Evolutionary conservation across 306 rosid species (phyloP).

Genomic region (Betula pendula): DNA sequence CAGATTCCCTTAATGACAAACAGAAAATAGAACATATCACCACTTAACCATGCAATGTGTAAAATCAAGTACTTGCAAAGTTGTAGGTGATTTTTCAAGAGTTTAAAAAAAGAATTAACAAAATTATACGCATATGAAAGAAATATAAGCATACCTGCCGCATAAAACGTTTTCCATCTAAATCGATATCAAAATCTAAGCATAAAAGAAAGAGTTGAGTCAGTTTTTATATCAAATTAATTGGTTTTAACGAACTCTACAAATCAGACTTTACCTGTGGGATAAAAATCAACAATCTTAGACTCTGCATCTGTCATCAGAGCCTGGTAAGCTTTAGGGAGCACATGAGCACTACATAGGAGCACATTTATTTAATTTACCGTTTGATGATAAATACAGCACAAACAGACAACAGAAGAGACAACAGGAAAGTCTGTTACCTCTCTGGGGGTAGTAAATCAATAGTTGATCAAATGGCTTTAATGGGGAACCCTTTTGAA

Average conservation of each 20-base stretch:
- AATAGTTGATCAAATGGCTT: conserved; percentile 60
- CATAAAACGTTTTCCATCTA: conserved; percentile 49
- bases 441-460: conserved; percentile 47
- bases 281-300: conserved; percentile 45
- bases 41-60: neutral
- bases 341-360: conserved; percentile 45
- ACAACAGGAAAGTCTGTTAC: conserved; percentile 16
- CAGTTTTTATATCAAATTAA: neutral
- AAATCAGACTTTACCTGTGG: conserved; percentile 35
- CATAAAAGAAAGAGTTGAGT: neutral
- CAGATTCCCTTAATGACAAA: conserved; percentile 37
- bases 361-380: neutral
- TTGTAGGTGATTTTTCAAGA: too few relatives aligned
- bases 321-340: conserved; percentile 34
- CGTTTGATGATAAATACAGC: neutral
- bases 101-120: too few relatives aligned
- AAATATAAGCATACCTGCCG: conserved; percentile 48
- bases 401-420: too few relatives aligned
- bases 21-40: neutral
- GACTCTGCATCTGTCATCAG: conserved; percentile 45
- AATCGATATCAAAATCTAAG: conserved; percentile 53
- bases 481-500: conserved; percentile 48
- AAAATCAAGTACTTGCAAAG: neutral
- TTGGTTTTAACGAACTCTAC: neutral
- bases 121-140: neutral